Base-by-base conservation (phyloP, 2,329 filamentous ascomycete genomes). In the Helminthosporium solani region DNA sequence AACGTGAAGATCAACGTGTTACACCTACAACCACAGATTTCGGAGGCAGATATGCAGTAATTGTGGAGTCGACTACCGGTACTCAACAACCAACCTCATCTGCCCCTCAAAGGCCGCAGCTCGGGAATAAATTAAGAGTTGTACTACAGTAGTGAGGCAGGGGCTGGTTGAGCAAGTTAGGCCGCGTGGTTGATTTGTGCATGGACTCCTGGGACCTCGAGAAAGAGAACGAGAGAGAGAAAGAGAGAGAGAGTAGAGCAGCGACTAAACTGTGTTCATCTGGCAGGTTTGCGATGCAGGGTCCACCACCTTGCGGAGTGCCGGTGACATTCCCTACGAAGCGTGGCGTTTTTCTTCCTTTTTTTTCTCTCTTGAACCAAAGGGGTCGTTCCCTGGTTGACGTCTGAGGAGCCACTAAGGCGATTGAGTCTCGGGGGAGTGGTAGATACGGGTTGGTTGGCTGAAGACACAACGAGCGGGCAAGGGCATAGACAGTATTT, bases 251-350 rank as follows among this genome's bases (percentile, higher is more conserved):
- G n/a, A n/a, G n/a, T n/a, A 50, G 28, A 53, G 40, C 46, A 53
- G 55, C 50, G 56, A 52, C 47, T 58, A 56, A 53, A 54, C 42
- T 53, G 30, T 38, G 39, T 53, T 50, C 44, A 45, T 48, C 42
- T 49, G 47, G 47, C 42, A 51, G 46, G 44, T 39, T 28, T 41
- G 35, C 31, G 40, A 57, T 54, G 58, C 56, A 61, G 58, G 58
- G 56, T 55, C 58, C 34, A 33, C 42, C 25, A 34, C 18, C 11
- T n/a, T 12, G 35, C 28, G 34, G 49, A 51, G 40, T 53, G 52
- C 52, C 47, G 53, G 45, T 27, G 25, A 16, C 46, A 34, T 21
- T 4, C 34, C 20, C 20, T 36, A 18, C 16, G 20, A 21, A 20
- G 34, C 18, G 34, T 36, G 34, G 34, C 34, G 34, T 20, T 36